Conservation (phyloP, 192 early-diverging fungal genomes). For the Linnemannia schmuckeri region DNA sequence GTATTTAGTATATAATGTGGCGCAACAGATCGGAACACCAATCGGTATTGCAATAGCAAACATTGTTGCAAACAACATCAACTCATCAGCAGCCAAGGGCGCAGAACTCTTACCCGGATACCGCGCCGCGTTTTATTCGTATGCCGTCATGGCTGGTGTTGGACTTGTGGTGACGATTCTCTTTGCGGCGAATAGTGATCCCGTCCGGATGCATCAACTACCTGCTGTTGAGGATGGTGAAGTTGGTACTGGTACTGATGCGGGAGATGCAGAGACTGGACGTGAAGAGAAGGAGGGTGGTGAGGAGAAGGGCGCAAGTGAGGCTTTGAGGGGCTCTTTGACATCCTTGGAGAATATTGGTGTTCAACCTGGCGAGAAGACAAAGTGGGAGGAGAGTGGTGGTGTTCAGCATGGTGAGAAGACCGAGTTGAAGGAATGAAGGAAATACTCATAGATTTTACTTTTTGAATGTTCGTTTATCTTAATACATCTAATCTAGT, state of each 20-base stretch:
- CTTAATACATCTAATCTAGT: no score
- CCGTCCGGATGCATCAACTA: neutral
- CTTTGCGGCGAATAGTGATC: slow-evolving; percentile 31
- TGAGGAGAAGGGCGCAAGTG: neutral
- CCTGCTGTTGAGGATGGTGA: neutral
- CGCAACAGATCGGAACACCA: slow-evolving; percentile 49
- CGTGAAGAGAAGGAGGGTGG: neutral
- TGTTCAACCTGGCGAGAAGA: neutral
- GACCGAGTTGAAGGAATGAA: neutral
- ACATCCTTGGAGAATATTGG: neutral
- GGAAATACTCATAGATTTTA: neutral
- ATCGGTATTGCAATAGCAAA: slow-evolving; percentile 55
- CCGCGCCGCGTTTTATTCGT: slow-evolving; percentile 41
- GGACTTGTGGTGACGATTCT: slow-evolving; percentile 24
- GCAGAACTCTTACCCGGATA: slow-evolving; percentile 39
- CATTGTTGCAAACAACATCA: slow-evolving; percentile 40
- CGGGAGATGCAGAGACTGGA: neutral
- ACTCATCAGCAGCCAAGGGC: slow-evolving; percentile 15
- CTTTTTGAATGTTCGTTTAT: no score
- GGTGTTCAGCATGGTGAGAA: neutral
- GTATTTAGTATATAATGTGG: slow-evolving; percentile 38
- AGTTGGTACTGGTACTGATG: neutral
- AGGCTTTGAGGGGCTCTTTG: neutral
- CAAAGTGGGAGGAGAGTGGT: neutral
- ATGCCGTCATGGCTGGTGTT: slow-evolving; percentile 31